Evolutionary conservation across 1,284 basidiomycete species (phyloP).

Genomic region (Puccinia sorghi): DNA sequence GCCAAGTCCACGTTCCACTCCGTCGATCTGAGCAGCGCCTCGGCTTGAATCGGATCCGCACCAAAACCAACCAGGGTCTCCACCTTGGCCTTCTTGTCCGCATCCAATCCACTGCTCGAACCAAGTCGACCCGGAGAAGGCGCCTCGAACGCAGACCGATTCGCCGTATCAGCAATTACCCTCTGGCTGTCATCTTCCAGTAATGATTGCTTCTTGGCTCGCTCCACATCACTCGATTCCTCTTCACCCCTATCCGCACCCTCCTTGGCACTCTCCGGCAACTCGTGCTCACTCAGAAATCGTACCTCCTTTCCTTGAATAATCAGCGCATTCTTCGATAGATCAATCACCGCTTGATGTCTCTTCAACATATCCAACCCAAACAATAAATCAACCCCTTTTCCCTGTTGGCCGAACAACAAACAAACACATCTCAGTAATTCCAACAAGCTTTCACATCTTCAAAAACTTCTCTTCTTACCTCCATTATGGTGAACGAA

Average conservation of each 20-base stretch:
- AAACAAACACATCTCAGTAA: neutral
- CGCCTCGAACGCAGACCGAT: slow-evolving; percentile 23
- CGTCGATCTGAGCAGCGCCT: slow-evolving; percentile 73
- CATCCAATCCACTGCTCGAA: slow-evolving; percentile 51
- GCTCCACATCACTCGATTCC: slow-evolving; percentile 14
- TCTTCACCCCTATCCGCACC: slow-evolving; percentile 54
- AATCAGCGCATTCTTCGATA: slow-evolving; percentile 79
- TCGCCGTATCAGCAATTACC: slow-evolving; percentile 42
- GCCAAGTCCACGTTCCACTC: slow-evolving; percentile 85
- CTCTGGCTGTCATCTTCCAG: slow-evolving; percentile 36
- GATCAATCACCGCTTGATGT: slow-evolving; percentile 92
- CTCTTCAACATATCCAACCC: slow-evolving; percentile 98
- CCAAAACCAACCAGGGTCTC: slow-evolving; percentile 69
- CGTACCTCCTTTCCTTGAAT: slow-evolving; percentile 81
- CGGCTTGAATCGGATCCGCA: slow-evolving; percentile 71
- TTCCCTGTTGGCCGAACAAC: slow-evolving; percentile 64
- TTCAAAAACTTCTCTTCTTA: slow-evolving; percentile 56
- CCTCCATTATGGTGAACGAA: slow-evolving; percentile 94
- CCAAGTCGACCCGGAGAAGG: slow-evolving; percentile 10
- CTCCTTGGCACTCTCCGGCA: slow-evolving; percentile 74
- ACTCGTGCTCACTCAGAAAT: slow-evolving; percentile 90
- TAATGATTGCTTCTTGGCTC: slow-evolving; percentile 25
- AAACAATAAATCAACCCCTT: slow-evolving; percentile 86
- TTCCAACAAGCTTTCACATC: neutral
- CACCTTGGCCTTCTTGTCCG: slow-evolving; percentile 55